These are phyloP conservation scores for Phaseolus coccineus DNA, from an alignment of 331 rosid genomes.

Conservation along the genomic window DNA sequence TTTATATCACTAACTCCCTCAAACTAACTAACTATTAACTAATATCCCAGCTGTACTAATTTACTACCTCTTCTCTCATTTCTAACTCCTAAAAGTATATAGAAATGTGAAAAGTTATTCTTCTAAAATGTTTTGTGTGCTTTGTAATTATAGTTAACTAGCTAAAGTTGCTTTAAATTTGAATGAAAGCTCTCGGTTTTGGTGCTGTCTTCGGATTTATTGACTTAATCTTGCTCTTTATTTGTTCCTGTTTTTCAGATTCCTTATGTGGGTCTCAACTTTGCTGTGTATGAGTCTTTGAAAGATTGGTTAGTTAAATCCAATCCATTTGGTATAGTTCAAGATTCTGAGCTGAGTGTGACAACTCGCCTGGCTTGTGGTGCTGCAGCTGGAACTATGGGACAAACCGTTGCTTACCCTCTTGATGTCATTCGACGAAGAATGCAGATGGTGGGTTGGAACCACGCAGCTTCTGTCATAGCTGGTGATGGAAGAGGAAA, in stretches of 20 bases:
- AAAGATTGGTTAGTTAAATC: slow-evolving; percentile 79
- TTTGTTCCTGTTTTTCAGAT: slow-evolving; percentile 53
- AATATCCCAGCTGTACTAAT: not conserved
- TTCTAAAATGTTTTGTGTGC: slow-evolving; percentile 21
- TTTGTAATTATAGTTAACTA: slow-evolving; percentile 13
- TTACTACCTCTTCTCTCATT: slow-evolving; percentile 5
- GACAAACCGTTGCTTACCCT: slow-evolving; percentile 94
- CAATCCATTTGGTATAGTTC: slow-evolving; percentile 69
- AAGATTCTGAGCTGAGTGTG: slow-evolving; percentile 79
- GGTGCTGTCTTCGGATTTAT: not conserved
- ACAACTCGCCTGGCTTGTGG: slow-evolving; percentile 88
- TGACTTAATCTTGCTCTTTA: slow-evolving; percentile 26
- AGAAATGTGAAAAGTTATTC: not conserved
- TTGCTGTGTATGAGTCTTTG: slow-evolving; percentile 88
- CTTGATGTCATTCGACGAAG: slow-evolving; percentile 95
- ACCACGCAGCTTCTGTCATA: slow-evolving; percentile 78
- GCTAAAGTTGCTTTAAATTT: slow-evolving; percentile 3
- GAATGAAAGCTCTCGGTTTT: slow-evolving; percentile 8
- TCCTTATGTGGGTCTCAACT: slow-evolving; percentile 94
- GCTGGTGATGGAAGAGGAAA: slow-evolving; percentile 81
- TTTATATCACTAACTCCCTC: not conserved
- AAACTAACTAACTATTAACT: not conserved
- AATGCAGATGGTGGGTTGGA: slow-evolving; percentile 99
- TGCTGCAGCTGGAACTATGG: slow-evolving; percentile 91
- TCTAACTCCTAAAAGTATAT: not conserved